These are phyloP conservation scores for Schizophyllum amplum DNA, from an alignment of 1,284 basidiomycete species.

Conservation along the genomic window DNA sequence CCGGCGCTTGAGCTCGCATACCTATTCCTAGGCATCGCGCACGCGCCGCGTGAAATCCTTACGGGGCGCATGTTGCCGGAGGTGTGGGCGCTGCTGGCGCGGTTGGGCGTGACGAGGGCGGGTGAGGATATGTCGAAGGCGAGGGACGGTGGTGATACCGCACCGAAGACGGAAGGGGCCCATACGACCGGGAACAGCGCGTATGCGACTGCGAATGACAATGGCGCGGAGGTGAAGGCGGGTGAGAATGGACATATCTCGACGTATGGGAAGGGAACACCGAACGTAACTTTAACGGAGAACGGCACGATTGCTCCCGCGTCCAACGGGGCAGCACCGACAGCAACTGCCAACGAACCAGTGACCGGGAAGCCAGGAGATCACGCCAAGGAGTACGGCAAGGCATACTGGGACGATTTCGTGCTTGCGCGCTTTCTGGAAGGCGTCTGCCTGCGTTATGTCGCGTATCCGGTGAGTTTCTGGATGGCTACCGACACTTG, in stretches of 20 bases:
- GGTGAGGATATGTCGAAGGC: too few relatives aligned
- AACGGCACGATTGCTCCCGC: too few relatives aligned
- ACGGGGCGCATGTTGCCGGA: constrained; percentile 49
- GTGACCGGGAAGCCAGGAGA: background rate
- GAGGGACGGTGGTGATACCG: too few relatives aligned
- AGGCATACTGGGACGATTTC: constrained; percentile 85
- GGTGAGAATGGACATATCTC: too few relatives aligned
- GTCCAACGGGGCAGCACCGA: background rate
- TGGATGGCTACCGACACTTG: too few relatives aligned
- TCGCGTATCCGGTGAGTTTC: constrained; percentile 76
- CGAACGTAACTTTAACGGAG: background rate
- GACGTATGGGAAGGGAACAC: too few relatives aligned
- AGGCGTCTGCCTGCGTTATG: constrained; percentile 74
- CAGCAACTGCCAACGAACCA: background rate
- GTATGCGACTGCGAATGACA: too few relatives aligned
- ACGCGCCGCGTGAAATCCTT: constrained; percentile 51
- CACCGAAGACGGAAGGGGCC: too few relatives aligned
- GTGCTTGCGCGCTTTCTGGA: constrained; percentile 79
- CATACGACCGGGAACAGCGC: too few relatives aligned
- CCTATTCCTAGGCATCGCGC: constrained; percentile 63
- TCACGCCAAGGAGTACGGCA: constrained; percentile 40
- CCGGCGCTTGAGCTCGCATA: constrained; percentile 85
- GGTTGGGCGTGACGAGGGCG: background rate
- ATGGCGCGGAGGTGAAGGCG: too few relatives aligned
- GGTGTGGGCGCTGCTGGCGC: constrained; percentile 31